Evolutionary conservation across 2,329 filamentous ascomycete genomes (phyloP).

Genomic region (Epichloe coenophiala): DNA sequence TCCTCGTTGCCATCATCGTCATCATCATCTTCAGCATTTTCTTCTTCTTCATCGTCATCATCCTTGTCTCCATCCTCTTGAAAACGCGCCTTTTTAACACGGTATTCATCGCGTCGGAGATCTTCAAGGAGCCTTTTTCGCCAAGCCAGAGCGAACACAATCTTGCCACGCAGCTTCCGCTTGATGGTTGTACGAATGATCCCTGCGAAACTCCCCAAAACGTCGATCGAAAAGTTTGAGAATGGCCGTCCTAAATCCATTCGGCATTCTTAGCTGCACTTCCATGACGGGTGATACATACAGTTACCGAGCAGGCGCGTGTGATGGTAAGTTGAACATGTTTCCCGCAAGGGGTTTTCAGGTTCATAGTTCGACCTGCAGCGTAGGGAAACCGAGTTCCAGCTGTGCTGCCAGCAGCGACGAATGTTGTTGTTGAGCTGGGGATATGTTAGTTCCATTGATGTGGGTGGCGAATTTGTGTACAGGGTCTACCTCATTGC

Average conservation of each 20-base stretch:
- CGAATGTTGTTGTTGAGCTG: not conserved
- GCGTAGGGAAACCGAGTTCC: conserved; percentile 5
- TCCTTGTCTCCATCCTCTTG: not conserved
- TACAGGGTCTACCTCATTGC: conserved; percentile 1
- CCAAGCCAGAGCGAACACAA: conserved; percentile 6
- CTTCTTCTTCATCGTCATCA: conserved; percentile 1
- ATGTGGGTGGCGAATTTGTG: not conserved
- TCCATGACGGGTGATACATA: conserved; percentile 6
- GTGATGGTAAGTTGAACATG: conserved; percentile 3
- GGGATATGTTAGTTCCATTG: not conserved
- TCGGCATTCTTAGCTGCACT: conserved; percentile 1
- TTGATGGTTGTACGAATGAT: conserved; percentile 3
- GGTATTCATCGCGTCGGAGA: not conserved
- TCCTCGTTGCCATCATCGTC: not conserved
- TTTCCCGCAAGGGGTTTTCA: conserved; percentile 1
- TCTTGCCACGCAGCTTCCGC: conserved; percentile 5
- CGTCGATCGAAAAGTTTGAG: conserved; percentile 7
- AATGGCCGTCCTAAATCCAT: conserved; percentile 1
- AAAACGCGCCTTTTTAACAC: not conserved
- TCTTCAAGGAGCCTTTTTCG: conserved; percentile 3
- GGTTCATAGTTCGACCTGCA: conserved; percentile 3
- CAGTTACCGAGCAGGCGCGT: conserved; percentile 2
- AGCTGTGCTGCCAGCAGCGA: not conserved
- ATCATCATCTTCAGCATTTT: not conserved
- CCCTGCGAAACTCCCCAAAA: conserved; percentile 2